Percentiles rank a stretch among this genome's conserved stretches.
Conservation (phyloP, 345 rosid species). For the Hibiscus trionum region DNA sequence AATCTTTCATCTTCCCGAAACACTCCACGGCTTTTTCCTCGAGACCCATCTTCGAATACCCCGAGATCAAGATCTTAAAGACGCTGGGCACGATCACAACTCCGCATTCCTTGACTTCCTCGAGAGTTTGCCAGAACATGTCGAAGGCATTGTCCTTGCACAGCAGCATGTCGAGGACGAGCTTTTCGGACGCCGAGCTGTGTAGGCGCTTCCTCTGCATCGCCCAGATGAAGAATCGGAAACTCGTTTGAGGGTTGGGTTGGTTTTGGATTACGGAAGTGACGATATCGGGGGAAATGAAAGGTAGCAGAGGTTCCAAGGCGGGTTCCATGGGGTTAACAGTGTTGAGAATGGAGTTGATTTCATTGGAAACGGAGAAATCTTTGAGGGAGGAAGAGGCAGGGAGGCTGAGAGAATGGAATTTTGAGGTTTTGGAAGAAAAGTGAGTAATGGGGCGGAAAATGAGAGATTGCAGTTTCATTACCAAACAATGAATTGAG, state of each 20-base stretch:
- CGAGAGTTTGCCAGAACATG: slow-evolving; percentile 52
- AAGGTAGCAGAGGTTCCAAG: slow-evolving; percentile 49
- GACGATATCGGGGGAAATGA: slow-evolving; percentile 37
- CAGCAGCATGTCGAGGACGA: slow-evolving; percentile 37
- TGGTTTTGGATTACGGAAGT: slow-evolving; percentile 39
- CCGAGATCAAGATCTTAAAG: slow-evolving; percentile 49
- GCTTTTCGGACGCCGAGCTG: slow-evolving; percentile 21
- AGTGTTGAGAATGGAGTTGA: slow-evolving; percentile 36
- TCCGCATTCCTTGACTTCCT: slow-evolving; percentile 37
- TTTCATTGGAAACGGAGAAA: slow-evolving; percentile 32
- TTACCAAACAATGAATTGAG: neutral
- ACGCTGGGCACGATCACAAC: slow-evolving; percentile 34
- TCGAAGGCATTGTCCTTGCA: slow-evolving; percentile 39
- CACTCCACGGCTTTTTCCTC: slow-evolving; percentile 64
- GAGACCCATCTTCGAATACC: slow-evolving; percentile 47
- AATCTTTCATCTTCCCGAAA: slow-evolving; percentile 64
- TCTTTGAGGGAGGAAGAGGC: slow-evolving; percentile 12
- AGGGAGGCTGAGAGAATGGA: slow-evolving; percentile 17
- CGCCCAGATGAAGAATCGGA: slow-evolving; percentile 84
- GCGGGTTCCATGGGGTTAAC: slow-evolving; percentile 57
- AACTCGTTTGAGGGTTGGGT: slow-evolving; percentile 34
- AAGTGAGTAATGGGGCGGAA: slow-evolving; percentile 22
- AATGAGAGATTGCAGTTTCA: slow-evolving; percentile 24
- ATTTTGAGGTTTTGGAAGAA: slow-evolving; percentile 19
- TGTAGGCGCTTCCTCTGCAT: slow-evolving; percentile 43